Conservation (phyloP, 2,329 filamentous ascomycete genomes). For the Diaporthe aspalathi region DNA sequence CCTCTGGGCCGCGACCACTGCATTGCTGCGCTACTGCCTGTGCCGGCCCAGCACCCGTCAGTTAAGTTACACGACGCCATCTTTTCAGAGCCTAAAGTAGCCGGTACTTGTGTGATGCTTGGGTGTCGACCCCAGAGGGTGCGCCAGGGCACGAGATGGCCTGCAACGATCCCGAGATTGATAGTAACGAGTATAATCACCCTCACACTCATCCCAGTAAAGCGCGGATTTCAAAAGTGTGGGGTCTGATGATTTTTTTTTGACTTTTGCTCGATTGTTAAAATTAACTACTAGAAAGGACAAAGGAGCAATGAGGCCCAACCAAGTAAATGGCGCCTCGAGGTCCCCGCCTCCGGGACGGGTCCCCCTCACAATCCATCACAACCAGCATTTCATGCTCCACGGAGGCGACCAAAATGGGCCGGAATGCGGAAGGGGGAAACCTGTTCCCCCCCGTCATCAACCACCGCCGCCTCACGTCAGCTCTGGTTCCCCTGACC, state of each 20-base stretch:
- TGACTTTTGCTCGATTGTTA: slow-evolving; percentile 44
- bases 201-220: neutral
- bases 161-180: neutral
- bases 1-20: slow-evolving; percentile 3
- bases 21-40: slow-evolving; percentile 13
- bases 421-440: neutral
- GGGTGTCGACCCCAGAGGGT: neutral
- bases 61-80: neutral
- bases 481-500: slow-evolving; percentile 28
- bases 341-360: slow-evolving; percentile 47
- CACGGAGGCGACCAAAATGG: slow-evolving; percentile 24
- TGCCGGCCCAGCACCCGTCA: neutral
- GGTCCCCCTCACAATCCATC: slow-evolving; percentile 25
- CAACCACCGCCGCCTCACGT: slow-evolving; percentile 32
- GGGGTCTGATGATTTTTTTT: slow-evolving; percentile 30
- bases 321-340: slow-evolving; percentile 50
- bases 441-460: slow-evolving; percentile 24
- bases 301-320: slow-evolving; percentile 50
- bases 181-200: neutral
- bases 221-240: neutral
- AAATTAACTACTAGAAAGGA: slow-evolving; percentile 58
- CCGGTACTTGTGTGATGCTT: neutral
- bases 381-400: slow-evolving; percentile 42
- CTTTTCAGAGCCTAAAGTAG: neutral
- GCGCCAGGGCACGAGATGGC: neutral